Evolutionary conservation across 257 asterid species (phyloP).

Genomic region (Verbascum thapsus): DNA sequence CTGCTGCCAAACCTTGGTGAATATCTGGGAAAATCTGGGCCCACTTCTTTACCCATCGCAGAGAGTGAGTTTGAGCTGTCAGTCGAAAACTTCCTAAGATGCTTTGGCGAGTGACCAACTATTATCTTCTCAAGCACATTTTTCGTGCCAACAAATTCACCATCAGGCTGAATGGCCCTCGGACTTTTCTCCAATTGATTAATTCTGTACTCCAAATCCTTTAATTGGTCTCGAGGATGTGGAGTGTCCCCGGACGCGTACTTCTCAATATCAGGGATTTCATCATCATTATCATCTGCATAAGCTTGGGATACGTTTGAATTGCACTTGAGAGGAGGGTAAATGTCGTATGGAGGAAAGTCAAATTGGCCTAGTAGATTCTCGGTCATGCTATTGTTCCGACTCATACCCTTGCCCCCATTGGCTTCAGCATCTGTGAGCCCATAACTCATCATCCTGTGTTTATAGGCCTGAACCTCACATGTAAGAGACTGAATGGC

Average conservation of each 20-base stretch:
- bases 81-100: conserved; percentile 57
- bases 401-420: conserved; percentile 47
- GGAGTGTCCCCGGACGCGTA: conserved; percentile 77
- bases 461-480: conserved; percentile 77
- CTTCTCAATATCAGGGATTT: conserved; percentile 67
- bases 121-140: conserved; percentile 69
- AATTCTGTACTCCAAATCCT: conserved; percentile 72
- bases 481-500: conserved; percentile 69
- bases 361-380: conserved; percentile 48
- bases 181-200: conserved; percentile 84
- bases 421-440: conserved; percentile 68
- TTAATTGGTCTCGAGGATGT: conserved; percentile 53
- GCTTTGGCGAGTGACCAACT: conserved; percentile 79
- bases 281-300: conserved; percentile 56
- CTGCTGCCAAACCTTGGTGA: conserved; percentile 61
- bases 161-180: conserved; percentile 55
- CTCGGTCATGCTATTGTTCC: conserved; percentile 45
- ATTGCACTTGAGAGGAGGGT: conserved; percentile 84
- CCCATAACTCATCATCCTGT: conserved; percentile 89
- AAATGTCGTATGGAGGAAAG: conserved; percentile 50
- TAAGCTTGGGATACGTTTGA: conserved; percentile 47
- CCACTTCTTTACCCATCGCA: conserved; percentile 46
- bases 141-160: conserved; percentile 50
- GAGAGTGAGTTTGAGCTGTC: conserved; percentile 57
- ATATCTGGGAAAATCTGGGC: conserved; percentile 47